These are phyloP conservation scores for Coemansia sp. DNA, from an alignment of 192 early-diverging fungal genomes.

Conservation along the genomic window DNA sequence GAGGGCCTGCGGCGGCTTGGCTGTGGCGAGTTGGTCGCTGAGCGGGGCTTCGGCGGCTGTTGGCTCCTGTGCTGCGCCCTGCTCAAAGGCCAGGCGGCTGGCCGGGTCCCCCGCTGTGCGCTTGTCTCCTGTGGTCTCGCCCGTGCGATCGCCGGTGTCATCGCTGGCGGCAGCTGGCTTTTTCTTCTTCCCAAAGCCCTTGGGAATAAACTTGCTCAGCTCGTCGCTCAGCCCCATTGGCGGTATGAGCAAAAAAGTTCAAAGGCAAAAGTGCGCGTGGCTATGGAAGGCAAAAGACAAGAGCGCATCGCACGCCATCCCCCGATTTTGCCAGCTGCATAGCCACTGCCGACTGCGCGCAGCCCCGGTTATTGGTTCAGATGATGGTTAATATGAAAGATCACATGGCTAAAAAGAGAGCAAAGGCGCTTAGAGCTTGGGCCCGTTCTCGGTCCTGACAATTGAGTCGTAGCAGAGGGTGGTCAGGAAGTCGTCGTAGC, in stretches of 20 bases:
- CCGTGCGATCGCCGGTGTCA: neutral
- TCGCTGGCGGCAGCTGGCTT: neutral
- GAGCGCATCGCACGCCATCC: neutral
- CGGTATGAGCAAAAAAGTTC: neutral
- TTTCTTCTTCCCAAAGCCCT: constrained; percentile 53
- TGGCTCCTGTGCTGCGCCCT: neutral
- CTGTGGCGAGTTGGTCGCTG: neutral
- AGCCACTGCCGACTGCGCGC: neutral
- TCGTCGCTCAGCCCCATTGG: constrained; percentile 44
- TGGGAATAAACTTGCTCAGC: constrained; percentile 48
- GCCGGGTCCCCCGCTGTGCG: neutral
- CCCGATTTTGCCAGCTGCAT: neutral
- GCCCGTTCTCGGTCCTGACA: constrained; percentile 41
- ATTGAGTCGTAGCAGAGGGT: constrained; percentile 91
- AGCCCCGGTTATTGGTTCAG: neutral
- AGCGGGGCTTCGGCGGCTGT: neutral
- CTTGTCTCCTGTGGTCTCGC: neutral
- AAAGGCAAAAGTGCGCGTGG: neutral
- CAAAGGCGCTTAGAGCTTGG: constrained; percentile 33
- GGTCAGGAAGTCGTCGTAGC: constrained; percentile 93
- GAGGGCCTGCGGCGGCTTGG: neutral
- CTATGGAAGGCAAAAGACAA: neutral
- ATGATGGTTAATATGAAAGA: neutral
- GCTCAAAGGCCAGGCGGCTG: neutral
- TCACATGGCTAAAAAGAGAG: neutral